Evolutionary conservation across 768 basidiomycete genomes (phyloP).

Genomic region (Suillus spraguei): DNA sequence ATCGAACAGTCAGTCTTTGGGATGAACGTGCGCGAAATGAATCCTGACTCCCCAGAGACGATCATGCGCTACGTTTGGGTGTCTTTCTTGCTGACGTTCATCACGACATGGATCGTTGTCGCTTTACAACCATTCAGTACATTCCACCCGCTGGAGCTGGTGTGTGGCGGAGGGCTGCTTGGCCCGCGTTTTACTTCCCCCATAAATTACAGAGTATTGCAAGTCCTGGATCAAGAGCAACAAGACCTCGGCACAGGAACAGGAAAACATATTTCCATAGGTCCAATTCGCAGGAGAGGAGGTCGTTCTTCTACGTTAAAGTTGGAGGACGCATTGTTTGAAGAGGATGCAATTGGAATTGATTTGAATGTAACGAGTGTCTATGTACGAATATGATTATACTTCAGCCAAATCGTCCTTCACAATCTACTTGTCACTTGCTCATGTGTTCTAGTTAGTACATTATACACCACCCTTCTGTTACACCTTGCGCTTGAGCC

Average conservation of each 20-base stretch:
- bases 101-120: constrained; percentile 52
- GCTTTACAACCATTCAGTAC: constrained; percentile 44
- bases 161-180: constrained; percentile 19
- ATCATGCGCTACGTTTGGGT: constrained; percentile 42
- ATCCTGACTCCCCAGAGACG: constrained; percentile 24
- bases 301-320: background rate
- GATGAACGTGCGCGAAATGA: constrained; percentile 34
- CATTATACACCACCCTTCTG: background rate
- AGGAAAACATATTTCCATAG: too few relatives aligned
- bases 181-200: constrained; percentile 22
- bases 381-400: background rate
- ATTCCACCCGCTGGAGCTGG: constrained; percentile 23
- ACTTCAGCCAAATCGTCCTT: background rate
- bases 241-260: background rate
- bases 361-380: background rate
- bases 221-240: background rate
- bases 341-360: background rate
- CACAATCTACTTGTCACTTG: background rate
- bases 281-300: accelerated
- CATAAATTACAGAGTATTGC: background rate
- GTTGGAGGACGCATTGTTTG: background rate
- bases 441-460: background rate
- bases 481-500: background rate
- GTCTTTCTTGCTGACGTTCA: constrained; percentile 46
- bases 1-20: constrained; percentile 32